Evolutionary conservation across 805 yeast species (phyloP), one percentile per base, ranked within the genome.

Genomic region (Metschnikowia dekortorum): DNA sequence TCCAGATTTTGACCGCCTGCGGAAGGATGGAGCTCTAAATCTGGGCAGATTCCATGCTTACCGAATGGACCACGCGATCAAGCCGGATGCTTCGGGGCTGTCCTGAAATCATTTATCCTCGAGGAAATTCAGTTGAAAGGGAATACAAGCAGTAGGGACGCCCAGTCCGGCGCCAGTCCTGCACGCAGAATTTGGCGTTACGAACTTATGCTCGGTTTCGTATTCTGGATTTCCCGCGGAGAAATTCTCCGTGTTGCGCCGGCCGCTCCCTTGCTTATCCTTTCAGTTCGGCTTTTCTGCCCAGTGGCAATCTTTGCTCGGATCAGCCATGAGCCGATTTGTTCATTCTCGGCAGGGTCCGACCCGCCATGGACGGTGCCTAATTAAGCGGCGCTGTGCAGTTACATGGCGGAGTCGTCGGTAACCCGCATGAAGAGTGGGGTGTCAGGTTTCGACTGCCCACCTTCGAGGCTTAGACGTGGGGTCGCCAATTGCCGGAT

Each of bases 1-100:
- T 74, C 81, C 62, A 76, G 82, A 59, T 75, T 76, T 61, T 78
- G 81, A 29, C 82, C 81, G 47, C 82, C 82, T 13, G 82, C 82
- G 22, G 61, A 67, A 11, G 81, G 67, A 53, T 78, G 82, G 30
- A 78, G 65, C 53, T 78, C 82, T 44, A 77, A 65, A 48, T 77
- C 68, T 41, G 78, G 70, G 57, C 76, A 78, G 46, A 78, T 74
- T 3, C 76, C 79, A 54, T 77, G 64, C 49, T 66, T 67, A 29
- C 81, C 30, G 70, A 64, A 46, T 76, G 68, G 38, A 78, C 68
- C 45, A 75, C 59, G 6, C 68, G 62, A 53, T 78, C 80, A 53
- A 78, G 61, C 49, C 67, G 56, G 77, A 78, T 0, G 82, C 82
- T 40, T 68, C 66, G 26, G 69, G 70, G 46, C 75, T 73, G 63